Conservation (phyloP, 768 basidiomycete genomes). For the Termitomyces eurrhizus region DNA sequence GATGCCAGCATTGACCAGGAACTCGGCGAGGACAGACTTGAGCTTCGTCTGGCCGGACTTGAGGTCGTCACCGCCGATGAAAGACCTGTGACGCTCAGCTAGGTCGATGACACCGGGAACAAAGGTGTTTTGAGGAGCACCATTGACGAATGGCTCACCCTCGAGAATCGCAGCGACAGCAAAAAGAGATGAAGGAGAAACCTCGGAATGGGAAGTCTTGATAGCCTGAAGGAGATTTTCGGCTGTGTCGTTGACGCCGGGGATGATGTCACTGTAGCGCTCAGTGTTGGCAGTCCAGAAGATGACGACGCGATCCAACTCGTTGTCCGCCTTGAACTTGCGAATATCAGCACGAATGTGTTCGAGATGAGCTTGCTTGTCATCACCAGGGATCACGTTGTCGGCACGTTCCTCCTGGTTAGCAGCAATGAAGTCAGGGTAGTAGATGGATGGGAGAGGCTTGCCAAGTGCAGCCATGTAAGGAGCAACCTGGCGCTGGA, state of each 20-base stretch:
- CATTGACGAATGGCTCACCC: conserved; percentile 93
- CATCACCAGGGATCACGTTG: conserved; percentile 78
- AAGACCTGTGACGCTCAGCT: conserved; percentile 82
- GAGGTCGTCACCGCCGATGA: conserved; percentile 97
- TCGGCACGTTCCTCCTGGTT: conserved; percentile 97
- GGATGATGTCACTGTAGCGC: conserved; percentile 92
- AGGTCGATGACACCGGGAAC: conserved; percentile 93
- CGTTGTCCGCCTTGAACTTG: conserved; percentile 80
- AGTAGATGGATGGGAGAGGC: conserved; percentile 94
- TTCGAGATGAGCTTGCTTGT: conserved; percentile 92
- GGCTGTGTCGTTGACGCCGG: conserved; percentile 93
- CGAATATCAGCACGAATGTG: conserved; percentile 92
- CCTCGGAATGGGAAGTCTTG: conserved; percentile 81
- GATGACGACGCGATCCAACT: conserved; percentile 83
- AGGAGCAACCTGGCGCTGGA: conserved; percentile 92
- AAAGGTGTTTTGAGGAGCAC: conserved; percentile 98
- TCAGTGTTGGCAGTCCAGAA: conserved; percentile 99
- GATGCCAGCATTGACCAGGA: conserved; percentile 98
- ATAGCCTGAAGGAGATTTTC: conserved; percentile 82
- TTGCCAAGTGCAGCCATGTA: conserved; percentile 75
- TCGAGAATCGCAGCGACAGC: conserved; percentile 96
- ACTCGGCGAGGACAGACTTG: conserved; percentile 96
- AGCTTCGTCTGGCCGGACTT: conserved; percentile 98
- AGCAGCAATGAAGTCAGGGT: conserved; percentile 96
- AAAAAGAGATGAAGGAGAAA: conserved; percentile 95